Percentiles rank a stretch among this genome's conserved stretches.
phyloP scores from a whole-genome alignment of 805 yeast species.

The Wickerhamiella slavikovae region DNA sequence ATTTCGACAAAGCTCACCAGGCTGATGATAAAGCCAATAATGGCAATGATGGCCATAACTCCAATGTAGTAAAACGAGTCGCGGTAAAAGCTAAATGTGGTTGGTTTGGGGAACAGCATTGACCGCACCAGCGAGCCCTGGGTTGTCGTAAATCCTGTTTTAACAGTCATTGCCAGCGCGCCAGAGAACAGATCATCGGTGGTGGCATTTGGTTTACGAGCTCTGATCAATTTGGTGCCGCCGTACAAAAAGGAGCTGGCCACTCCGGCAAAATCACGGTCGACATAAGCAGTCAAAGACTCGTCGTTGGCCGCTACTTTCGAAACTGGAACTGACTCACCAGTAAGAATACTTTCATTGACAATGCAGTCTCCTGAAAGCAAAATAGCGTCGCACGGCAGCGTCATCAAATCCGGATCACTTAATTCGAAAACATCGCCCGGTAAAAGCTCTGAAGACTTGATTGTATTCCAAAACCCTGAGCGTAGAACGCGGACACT shows the following conservation, averaged over 20 bases:
- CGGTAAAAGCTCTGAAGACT: constrained; percentile 68
- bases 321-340: constrained; percentile 93
- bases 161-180: constrained; percentile 69
- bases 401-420: constrained; percentile 49
- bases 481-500: constrained; percentile 79
- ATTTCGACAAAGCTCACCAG: constrained; percentile 63
- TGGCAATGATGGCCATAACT: constrained; percentile 74
- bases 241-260: constrained; percentile 35
- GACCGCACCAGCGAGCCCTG: constrained; percentile 87
- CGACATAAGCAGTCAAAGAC: constrained; percentile 32
- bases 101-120: constrained; percentile 91
- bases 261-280: constrained; percentile 19
- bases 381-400: constrained; percentile 82
- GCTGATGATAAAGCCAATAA: constrained; percentile 64
- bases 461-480: constrained; percentile 74
- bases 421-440: constrained; percentile 89
- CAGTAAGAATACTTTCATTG: constrained; percentile 96
- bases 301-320: constrained; percentile 49
- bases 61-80: constrained; percentile 95
- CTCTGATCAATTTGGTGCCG: constrained; percentile 79
- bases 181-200: constrained; percentile 34
- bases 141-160: constrained; percentile 88
- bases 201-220: constrained; percentile 38
- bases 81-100: constrained; percentile 77
- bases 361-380: constrained; percentile 85